A percentile compares a stretch with the other conserved stretches of the same genome.
phyloP scores from a whole-genome alignment of 2,329 filamentous ascomycete species.

The Tolypocladium sp. region DNA sequence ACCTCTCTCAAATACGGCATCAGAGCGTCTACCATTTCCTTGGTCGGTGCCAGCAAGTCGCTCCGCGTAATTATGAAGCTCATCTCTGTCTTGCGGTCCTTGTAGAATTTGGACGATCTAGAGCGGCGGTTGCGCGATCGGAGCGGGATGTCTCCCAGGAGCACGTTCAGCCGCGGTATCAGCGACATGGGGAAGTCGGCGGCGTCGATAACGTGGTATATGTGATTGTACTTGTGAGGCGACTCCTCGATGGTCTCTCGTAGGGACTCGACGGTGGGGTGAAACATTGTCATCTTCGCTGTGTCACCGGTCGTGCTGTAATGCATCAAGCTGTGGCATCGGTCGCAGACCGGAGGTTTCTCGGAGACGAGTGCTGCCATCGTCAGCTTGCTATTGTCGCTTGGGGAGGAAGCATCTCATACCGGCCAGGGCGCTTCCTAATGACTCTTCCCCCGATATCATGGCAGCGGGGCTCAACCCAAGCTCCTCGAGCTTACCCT shows the following conservation, averaged over 20 bases:
- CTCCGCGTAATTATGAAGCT: conserved; percentile 87
- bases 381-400: not conserved
- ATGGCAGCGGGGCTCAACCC: conserved; percentile 36
- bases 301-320: conserved; percentile 51
- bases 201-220: conserved; percentile 92
- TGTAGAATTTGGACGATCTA: conserved; percentile 53
- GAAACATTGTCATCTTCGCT: conserved; percentile 53
- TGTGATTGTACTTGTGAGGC: conserved; percentile 81
- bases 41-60: conserved; percentile 75
- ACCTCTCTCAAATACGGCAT: conserved; percentile 79
- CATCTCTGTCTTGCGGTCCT: conserved; percentile 63
- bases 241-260: conserved; percentile 80
- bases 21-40: conserved; percentile 73
- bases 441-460: conserved; percentile 17
- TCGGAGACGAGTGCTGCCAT: conserved; percentile 8
- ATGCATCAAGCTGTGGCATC: conserved; percentile 76
- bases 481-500: conserved; percentile 30
- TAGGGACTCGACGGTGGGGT: conserved; percentile 74
- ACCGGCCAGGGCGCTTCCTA: conserved; percentile 5
- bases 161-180: conserved; percentile 62
- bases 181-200: conserved; percentile 96
- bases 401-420: not conserved
- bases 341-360: conserved; percentile 63
- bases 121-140: conserved; percentile 76
- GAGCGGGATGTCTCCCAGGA: conserved; percentile 63